Percentiles rank a stretch among this genome's conserved stretches.
phyloP scores from a whole-genome alignment of 305 asterid genomes.

The Fraxinus xanthoxyloides region DNA sequence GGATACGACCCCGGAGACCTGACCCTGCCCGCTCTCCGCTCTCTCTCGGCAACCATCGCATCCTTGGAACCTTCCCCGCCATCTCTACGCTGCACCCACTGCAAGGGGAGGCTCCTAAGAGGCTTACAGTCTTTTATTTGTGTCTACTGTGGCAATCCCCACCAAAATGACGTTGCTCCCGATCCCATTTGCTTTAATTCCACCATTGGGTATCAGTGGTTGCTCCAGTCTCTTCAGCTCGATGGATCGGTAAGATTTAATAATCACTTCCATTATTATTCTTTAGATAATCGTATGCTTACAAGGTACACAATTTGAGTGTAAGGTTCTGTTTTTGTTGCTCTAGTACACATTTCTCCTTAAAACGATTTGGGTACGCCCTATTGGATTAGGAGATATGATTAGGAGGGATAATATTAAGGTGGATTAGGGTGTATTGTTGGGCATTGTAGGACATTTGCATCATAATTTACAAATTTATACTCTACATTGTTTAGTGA shows the following conservation, averaged over 20 bases:
- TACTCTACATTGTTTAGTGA: not conserved
- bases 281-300: not conserved
- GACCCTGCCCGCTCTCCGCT: constrained; percentile 53
- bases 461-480: not conserved
- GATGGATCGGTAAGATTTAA: constrained; percentile 74
- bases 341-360: not conserved
- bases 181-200: constrained; percentile 59
- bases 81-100: constrained; percentile 61
- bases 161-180: constrained; percentile 44
- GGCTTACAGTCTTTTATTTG: constrained; percentile 67
- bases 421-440: not conserved
- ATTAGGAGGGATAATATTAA: not conserved
- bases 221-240: constrained; percentile 69
- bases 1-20: constrained; percentile 54
- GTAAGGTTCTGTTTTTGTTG: not conserved
- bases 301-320: not conserved
- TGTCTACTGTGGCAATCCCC: constrained; percentile 61
- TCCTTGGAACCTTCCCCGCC: constrained; percentile 55
- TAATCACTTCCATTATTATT: not conserved
- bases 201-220: constrained; percentile 64
- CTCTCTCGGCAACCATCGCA: constrained; percentile 63
- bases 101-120: constrained; percentile 75
- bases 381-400: not conserved
- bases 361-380: not conserved
- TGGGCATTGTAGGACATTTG: not conserved